Evolutionary conservation across 2,329 filamentous ascomycete species (phyloP).

Genomic region (Penicillium sp.): DNA sequence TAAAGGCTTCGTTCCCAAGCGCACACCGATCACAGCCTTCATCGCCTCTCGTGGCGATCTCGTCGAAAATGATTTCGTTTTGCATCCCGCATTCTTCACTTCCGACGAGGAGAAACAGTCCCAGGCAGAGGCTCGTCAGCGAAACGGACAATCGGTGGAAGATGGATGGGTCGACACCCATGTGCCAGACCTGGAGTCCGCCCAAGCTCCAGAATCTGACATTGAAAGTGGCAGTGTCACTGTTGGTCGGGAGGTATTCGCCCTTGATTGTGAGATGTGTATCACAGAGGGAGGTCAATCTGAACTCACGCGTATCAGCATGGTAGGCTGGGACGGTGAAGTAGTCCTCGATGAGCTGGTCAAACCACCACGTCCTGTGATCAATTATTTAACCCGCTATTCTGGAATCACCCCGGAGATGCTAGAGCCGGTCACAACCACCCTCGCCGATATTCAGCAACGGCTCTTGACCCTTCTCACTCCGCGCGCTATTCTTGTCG

Average conservation of each 20-base stretch:
- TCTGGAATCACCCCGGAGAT: conserved; percentile 89
- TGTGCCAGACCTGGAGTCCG: conserved; percentile 64
- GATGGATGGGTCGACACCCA: conserved; percentile 80
- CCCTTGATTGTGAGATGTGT: conserved; percentile 97
- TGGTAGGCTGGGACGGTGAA: conserved; percentile 80
- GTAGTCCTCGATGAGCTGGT: conserved; percentile 86
- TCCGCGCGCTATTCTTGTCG: conserved; percentile 45
- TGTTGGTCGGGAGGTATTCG: conserved; percentile 71
- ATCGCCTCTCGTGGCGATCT: conserved; percentile 70
- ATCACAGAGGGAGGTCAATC: conserved; percentile 74
- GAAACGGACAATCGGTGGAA: conserved; percentile 46
- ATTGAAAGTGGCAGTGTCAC: conserved; percentile 80
- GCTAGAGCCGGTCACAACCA: conserved; percentile 78
- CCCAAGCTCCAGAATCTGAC: conserved; percentile 62
- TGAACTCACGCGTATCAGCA: conserved; percentile 81
- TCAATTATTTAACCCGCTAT: conserved; percentile 84
- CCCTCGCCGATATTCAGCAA: conserved; percentile 74
- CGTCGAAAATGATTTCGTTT: conserved; percentile 73
- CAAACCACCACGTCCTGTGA: conserved; percentile 81
- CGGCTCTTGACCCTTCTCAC: conserved; percentile 67
- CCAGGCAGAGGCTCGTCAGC: conserved; percentile 52
- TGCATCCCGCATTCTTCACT: conserved; percentile 73
- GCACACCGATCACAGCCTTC: conserved; percentile 78
- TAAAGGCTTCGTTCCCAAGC: conserved; percentile 66
- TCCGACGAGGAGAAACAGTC: conserved; percentile 54